Evolutionary conservation across 1,139 yeast genomes (phyloP).

Genomic region (Pichia sp.): DNA sequence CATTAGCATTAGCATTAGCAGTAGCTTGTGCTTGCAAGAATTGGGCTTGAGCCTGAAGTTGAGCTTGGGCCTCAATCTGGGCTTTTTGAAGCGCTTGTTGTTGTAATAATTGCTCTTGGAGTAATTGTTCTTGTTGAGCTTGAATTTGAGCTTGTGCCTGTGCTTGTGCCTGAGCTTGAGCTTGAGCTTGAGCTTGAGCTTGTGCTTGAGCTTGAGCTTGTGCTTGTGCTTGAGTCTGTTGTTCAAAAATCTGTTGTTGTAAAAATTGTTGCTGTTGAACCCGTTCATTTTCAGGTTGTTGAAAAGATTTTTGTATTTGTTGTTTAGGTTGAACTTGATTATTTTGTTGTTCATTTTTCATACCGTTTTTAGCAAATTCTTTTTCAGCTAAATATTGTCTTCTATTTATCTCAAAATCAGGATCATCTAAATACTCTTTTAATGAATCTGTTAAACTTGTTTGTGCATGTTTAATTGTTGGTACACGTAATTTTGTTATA

Average conservation of each 20-base stretch:
- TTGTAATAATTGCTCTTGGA: neutral
- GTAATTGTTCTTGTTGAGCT: slow-evolving; percentile 18
- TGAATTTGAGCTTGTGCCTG: slow-evolving; percentile 22
- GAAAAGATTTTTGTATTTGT: slow-evolving; percentile 1
- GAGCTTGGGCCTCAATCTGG: neutral
- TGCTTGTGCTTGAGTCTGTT: slow-evolving; percentile 18
- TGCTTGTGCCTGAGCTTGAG: slow-evolving; percentile 14
- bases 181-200: slow-evolving; percentile 18
- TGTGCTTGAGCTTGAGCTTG: slow-evolving; percentile 23
- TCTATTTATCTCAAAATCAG: slow-evolving; percentile 76
- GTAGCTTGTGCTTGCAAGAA: slow-evolving; percentile 11
- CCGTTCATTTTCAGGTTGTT: neutral
- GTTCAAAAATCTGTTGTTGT: slow-evolving; percentile 20
- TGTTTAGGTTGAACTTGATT: slow-evolving; percentile 22
- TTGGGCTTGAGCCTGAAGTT: slow-evolving; percentile 3
- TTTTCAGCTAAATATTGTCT: slow-evolving; percentile 69
- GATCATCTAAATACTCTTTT: slow-evolving; percentile 82
- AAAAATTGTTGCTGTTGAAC: slow-evolving; percentile 14
- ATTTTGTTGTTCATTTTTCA: slow-evolving; percentile 12
- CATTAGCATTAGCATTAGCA: slow-evolving; percentile 12
- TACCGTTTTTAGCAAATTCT: slow-evolving; percentile 28
- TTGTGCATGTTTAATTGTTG: slow-evolving; percentile 95
- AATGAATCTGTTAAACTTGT: slow-evolving; percentile 83
- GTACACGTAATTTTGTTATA: slow-evolving; percentile 85
- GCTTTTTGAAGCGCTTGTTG: slow-evolving; percentile 1